Conservation (phyloP, 1,284 basidiomycete genomes). For the Rhizoctonia solani region DNA sequence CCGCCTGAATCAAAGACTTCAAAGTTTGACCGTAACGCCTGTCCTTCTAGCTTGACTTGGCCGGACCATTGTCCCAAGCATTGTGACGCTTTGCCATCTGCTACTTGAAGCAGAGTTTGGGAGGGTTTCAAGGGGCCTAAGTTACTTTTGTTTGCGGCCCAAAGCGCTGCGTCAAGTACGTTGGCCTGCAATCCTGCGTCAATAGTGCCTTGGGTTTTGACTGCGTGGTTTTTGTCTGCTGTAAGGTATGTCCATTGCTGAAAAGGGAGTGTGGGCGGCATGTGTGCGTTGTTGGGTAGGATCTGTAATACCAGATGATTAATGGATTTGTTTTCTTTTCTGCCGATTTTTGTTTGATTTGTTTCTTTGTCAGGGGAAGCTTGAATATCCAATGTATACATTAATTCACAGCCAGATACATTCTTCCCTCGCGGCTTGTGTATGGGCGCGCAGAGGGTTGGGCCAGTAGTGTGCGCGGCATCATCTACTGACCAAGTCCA, state of each 20-base stretch:
- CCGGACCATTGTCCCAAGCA: conserved; percentile 44
- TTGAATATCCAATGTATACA: not conserved
- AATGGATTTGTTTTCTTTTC: not conserved
- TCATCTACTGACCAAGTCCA: not conserved
- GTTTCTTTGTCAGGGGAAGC: not conserved
- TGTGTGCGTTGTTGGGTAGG: not conserved
- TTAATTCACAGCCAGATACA: too few relatives aligned
- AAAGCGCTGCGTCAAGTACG: conserved; percentile 41
- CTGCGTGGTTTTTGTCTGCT: not conserved
- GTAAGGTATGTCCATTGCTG: not conserved
- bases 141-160: conserved; percentile 35
- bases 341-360: conserved; percentile 44
- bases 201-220: not conserved
- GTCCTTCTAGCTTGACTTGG: conserved; percentile 38
- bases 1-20: conserved; percentile 47
- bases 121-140: conserved; percentile 39
- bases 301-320: not conserved
- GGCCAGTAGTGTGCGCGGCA: not conserved
- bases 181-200: conserved; percentile 46
- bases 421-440: not conserved
- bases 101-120: conserved; percentile 41
- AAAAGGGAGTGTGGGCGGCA: not conserved
- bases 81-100: conserved; percentile 43
- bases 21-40: conserved; percentile 39
- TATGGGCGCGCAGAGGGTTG: not conserved